phyloP scores from a whole-genome alignment of 2,329 filamentous ascomycete genomes.

The Dichotomopilus funicola region DNA sequence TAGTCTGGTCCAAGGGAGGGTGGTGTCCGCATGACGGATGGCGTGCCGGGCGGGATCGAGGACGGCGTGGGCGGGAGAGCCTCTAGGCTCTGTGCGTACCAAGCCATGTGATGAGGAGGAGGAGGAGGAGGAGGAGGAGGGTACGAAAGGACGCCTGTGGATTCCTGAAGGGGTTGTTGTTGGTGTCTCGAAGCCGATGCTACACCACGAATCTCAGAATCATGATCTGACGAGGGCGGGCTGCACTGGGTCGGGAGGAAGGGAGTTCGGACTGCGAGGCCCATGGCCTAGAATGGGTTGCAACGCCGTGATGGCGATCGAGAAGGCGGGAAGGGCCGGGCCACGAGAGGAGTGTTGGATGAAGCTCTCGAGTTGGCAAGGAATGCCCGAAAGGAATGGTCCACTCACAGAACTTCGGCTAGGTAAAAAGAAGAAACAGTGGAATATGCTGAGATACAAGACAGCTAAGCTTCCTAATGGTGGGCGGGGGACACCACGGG shows the following conservation, averaged over 20 bases:
- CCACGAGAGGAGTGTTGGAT: conserved; percentile 15
- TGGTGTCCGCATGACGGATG: conserved; percentile 44
- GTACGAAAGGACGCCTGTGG: conserved; percentile 46
- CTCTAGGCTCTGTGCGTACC: conserved; percentile 33
- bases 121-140: conserved; percentile 12
- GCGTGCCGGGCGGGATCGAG: conserved; percentile 36
- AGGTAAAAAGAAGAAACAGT: conserved; percentile 14
- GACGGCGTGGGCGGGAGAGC: conserved; percentile 36
- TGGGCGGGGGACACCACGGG: conserved; percentile 10
- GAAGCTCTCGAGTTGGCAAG: conserved; percentile 4
- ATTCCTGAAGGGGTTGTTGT: conserved; percentile 43
- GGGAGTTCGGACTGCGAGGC: conserved; percentile 34
- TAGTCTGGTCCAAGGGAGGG: conserved; percentile 47
- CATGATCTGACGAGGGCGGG: conserved; percentile 42
- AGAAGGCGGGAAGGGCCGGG: conserved; percentile 6
- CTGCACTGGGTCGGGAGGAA: conserved; percentile 47
- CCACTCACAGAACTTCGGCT: conserved; percentile 16
- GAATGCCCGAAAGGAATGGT: conserved; percentile 23
- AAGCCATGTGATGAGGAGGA: conserved; percentile 22
- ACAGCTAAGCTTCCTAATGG: conserved; percentile 9
- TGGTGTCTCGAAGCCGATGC: conserved; percentile 24
- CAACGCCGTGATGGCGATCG: conserved; percentile 3
- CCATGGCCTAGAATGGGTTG: conserved; percentile 28
- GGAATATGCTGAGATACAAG: conserved; percentile 18
- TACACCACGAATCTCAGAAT: conserved; percentile 39